Evolutionary conservation across 352 stramenopile species (phyloP).

Genomic region (Globisporangium abappressorium): DNA sequence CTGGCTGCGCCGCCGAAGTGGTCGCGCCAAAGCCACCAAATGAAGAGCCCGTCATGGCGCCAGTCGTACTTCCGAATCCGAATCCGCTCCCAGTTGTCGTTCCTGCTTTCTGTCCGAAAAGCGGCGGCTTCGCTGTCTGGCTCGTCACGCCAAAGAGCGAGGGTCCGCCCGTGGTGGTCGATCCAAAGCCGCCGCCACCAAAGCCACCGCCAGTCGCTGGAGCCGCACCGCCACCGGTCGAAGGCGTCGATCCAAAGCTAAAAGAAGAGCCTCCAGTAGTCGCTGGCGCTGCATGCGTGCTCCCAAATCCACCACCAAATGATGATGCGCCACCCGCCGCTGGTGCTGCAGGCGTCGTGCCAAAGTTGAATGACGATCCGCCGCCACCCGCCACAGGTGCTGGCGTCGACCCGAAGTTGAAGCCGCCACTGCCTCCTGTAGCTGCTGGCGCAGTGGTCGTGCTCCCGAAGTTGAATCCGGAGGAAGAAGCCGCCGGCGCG

Average conservation of each 20-base stretch:
- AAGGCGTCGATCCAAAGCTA: conserved; percentile 16
- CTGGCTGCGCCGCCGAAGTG: conserved; percentile 1
- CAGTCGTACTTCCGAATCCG: conserved; percentile 22
- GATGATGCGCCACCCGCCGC: conserved; percentile 5
- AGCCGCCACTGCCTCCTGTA: conserved; percentile 17
- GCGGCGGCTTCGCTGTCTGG: conserved; percentile 37
- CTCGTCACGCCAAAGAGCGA: conserved; percentile 22
- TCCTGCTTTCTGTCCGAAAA: conserved; percentile 44
- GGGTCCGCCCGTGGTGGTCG: conserved; percentile 17
- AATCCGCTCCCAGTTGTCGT: conserved; percentile 33
- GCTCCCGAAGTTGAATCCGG: conserved; percentile 40
- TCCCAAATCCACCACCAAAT: conserved; percentile 19
- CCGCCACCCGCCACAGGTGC: conserved; percentile 8
- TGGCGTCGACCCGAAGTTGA: conserved; percentile 30
- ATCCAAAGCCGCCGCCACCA: conserved; percentile 18
- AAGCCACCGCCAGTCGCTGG: conserved; percentile 1
- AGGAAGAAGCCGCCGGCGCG: conserved; percentile 19
- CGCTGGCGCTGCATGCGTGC: neutral
- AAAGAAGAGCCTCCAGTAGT: conserved; percentile 10
- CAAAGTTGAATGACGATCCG: conserved; percentile 19
- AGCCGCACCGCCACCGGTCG: neutral
- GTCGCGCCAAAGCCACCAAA: conserved; percentile 30
- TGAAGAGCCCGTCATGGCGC: conserved; percentile 23
- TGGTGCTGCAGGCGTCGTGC: conserved; percentile 1
- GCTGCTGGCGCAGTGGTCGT: conserved; percentile 11